Evolutionary conservation across 129 eudicot genomes (phyloP).

Genomic region (Artemisia argyi): DNA sequence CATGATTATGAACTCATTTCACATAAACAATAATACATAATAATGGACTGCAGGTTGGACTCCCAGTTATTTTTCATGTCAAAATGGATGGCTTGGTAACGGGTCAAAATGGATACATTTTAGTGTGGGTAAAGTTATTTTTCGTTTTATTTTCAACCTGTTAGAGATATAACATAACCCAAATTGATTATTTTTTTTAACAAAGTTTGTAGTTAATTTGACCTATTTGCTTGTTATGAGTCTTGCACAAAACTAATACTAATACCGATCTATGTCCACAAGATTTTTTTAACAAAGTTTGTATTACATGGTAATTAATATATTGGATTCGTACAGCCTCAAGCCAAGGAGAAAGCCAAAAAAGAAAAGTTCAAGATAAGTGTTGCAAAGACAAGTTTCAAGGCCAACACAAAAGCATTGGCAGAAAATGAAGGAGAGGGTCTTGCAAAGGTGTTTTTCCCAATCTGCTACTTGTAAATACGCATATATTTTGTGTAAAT

Average conservation of each 20-base stretch:
- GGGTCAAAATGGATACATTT: neutral
- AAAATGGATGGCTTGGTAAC: neutral
- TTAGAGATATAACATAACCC: too few relatives aligned
- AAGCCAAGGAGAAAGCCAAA: conserved; percentile 86
- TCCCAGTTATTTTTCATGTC: too few relatives aligned
- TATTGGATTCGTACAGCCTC: conserved; percentile 62
- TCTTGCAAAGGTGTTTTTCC: conserved; percentile 74
- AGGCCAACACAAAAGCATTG: conserved; percentile 98
- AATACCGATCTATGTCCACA: neutral
- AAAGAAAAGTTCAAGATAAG: conserved; percentile 86
- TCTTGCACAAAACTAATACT: conserved; percentile 15
- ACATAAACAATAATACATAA: too few relatives aligned
- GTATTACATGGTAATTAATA: conserved; percentile 3
- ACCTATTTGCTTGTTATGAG: neutral
- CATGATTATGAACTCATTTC: conserved; percentile 9
- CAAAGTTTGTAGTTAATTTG: neutral
- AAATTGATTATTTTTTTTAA: neutral
- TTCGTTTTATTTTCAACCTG: too few relatives aligned
- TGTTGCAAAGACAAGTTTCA: conserved; percentile 86
- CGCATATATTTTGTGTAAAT: neutral
- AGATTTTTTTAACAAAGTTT: too few relatives aligned
- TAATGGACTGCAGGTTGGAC: too few relatives aligned
- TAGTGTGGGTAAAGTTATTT: too few relatives aligned
- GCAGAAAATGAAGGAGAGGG: conserved; percentile 99
- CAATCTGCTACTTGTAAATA: neutral